Percentiles rank a stretch among this genome's conserved stretches.
These are phyloP conservation scores for Eurotiales sp. DNA, from an alignment of 2,329 filamentous ascomycete genomes.

Conservation along the genomic window DNA sequence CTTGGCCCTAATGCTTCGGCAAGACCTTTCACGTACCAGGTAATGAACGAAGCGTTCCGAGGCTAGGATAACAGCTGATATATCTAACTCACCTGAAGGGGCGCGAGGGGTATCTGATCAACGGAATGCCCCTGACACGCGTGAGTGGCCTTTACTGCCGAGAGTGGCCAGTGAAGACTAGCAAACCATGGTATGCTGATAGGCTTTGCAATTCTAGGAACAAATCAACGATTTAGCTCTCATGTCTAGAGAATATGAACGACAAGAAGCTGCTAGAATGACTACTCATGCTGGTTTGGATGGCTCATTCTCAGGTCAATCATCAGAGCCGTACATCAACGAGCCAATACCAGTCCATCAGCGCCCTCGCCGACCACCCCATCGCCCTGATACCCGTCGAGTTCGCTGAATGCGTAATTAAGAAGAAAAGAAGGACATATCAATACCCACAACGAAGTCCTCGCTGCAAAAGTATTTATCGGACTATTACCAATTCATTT, in stretches of 20 bases:
- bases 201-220: slow-evolving; percentile 29
- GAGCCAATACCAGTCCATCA: slow-evolving; percentile 38
- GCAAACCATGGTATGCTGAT: slow-evolving; percentile 10
- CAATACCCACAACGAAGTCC: neutral
- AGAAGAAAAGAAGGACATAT: neutral
- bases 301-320: slow-evolving; percentile 17
- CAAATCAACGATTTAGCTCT: slow-evolving; percentile 49
- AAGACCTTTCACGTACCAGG: slow-evolving; percentile 47
- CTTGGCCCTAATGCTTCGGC: slow-evolving; percentile 46
- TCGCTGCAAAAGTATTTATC: neutral
- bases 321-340: slow-evolving; percentile 40
- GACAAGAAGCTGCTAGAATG: slow-evolving; percentile 46
- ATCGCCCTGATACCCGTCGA: slow-evolving; percentile 23
- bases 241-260: slow-evolving; percentile 47
- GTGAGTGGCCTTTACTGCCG: slow-evolving; percentile 24
- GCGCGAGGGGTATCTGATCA: slow-evolving; percentile 48
- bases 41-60: slow-evolving; percentile 21
- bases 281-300: slow-evolving; percentile 24
- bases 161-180: neutral
- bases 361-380: slow-evolving; percentile 26
- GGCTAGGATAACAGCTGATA: slow-evolving; percentile 13
- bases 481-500: slow-evolving; percentile 1
- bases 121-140: slow-evolving; percentile 44
- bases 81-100: slow-evolving; percentile 29
- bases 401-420: slow-evolving; percentile 11